Evolutionary conservation across 164 flowering plant genomes (phyloP), one percentile per base, ranked within the genome.

Genomic region (Dillenia turbinata): DNA sequence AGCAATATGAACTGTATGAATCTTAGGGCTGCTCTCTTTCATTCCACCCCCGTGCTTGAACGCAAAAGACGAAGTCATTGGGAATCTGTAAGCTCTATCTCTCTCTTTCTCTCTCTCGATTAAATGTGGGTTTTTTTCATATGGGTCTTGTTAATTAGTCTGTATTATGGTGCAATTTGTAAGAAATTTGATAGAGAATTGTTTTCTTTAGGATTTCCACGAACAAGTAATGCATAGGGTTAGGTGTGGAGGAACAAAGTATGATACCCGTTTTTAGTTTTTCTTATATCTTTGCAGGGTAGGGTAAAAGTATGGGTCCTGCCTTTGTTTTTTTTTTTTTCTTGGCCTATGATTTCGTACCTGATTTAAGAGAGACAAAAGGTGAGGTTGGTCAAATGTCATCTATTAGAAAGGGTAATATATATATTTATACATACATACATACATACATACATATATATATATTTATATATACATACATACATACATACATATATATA

Each of bases 31-130:
- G 82, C 79, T n/a, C 58, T 78, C 48, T 85, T 87, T 64, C 94
- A 87, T 65, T 75, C 88, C 4, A 81, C 86, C 12, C 83, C 90
- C 49, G 77, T 77, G 52, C 70, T 74, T 43, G 83, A 85, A 64
- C 88, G 86, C 17, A 81, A 56, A 69, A 69, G 83, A 40, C 83
- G 81, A 61, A 63, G 69, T 12, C 65, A 63, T 60, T 81, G 83
- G 80, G 74, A 71, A 62, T 64, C 65, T 50, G 88, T 84, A 19
- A 76, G 80, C 68, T 48, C 14, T 44, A 13, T 44, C 12, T 57
- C 49, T 44, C n/a, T 24, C 9, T 54, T 10, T 44, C 48, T 57
- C 24, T 44, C 48, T 44, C 17, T 10, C 26, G 5, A 10, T 43
- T 43, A 43, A 2, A 26, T 45, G 54, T 44, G 14, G 10, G 24